phyloP scores from a whole-genome alignment of 257 asterid genomes.

The Coffea eugenioides region DNA sequence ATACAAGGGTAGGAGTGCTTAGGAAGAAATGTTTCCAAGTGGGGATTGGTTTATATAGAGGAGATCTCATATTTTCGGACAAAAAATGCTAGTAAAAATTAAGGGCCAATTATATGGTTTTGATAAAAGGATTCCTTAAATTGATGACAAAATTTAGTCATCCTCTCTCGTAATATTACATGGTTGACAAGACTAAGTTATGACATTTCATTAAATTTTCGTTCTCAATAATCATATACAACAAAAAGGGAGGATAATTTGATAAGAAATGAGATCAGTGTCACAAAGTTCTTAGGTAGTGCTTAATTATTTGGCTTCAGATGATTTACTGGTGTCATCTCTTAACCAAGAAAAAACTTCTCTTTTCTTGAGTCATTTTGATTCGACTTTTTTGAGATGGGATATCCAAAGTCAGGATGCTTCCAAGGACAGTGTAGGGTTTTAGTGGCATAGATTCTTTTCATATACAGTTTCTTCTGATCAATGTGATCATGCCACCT shows the following conservation, averaged over 20 bases:
- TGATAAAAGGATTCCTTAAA: not conserved
- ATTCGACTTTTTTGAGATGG: constrained; percentile 4
- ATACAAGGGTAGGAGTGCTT: not conserved
- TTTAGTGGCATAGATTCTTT: constrained; percentile 12
- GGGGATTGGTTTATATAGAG: constrained; percentile 3
- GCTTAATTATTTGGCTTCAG: not conserved
- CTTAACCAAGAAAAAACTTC: not conserved
- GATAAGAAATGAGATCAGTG: too few species aligned
- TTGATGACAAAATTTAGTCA: too few species aligned
- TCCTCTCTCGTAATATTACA: not conserved
- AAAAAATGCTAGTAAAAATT: not conserved
- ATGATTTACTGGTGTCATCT: not conserved
- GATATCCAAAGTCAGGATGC: constrained; percentile 8
- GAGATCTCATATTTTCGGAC: not conserved
- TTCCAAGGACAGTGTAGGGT: not conserved
- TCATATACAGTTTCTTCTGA: not conserved
- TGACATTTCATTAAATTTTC: too few species aligned
- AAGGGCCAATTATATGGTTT: not conserved
- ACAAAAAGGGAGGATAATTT: too few species aligned
- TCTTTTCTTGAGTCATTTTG: not conserved
- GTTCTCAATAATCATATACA: not conserved
- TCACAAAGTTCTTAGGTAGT: too few species aligned
- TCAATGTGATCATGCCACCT: constrained; percentile 20
- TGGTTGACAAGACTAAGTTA: not conserved
- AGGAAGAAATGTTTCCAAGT: not conserved